A percentile compares a stretch with the other conserved stretches of the same genome.
These are phyloP conservation scores for Beauveria sp. DNA, from an alignment of 2,329 filamentous ascomycete species.

Conservation along the genomic window DNA sequence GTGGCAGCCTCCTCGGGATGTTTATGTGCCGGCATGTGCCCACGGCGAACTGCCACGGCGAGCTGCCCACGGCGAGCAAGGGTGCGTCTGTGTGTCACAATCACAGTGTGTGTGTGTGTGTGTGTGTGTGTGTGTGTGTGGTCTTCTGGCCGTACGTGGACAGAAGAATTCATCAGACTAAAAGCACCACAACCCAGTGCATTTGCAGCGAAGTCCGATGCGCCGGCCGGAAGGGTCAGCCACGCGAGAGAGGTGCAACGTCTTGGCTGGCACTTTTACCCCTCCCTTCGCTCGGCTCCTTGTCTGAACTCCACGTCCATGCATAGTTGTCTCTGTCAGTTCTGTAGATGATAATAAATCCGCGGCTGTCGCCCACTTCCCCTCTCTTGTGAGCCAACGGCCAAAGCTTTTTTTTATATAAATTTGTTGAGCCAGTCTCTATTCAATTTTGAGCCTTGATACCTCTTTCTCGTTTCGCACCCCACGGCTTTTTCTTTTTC, in stretches of 20 bases:
- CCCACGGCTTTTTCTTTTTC: neutral
- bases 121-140: neutral
- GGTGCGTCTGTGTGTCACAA: neutral
- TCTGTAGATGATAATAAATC: neutral
- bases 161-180: neutral
- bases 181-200: neutral
- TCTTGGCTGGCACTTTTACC: neutral
- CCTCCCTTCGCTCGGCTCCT: neutral
- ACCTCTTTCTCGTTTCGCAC: neutral
- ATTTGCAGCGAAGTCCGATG: neutral
- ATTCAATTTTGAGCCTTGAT: neutral
- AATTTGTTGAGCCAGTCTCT: neutral
- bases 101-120: too few species aligned
- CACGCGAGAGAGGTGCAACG: neutral
- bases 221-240: neutral
- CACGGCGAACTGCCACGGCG: neutral
- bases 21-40: neutral
- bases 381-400: neutral
- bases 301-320: conserved; percentile 2
- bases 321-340: conserved; percentile 2
- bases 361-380: neutral
- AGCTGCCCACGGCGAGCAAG: neutral
- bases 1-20: neutral
- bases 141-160: too few species aligned
- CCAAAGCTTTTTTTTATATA: neutral